Conservation (phyloP, 2,329 filamentous ascomycete genomes). For the Ceratocystiopsis sp. region DNA sequence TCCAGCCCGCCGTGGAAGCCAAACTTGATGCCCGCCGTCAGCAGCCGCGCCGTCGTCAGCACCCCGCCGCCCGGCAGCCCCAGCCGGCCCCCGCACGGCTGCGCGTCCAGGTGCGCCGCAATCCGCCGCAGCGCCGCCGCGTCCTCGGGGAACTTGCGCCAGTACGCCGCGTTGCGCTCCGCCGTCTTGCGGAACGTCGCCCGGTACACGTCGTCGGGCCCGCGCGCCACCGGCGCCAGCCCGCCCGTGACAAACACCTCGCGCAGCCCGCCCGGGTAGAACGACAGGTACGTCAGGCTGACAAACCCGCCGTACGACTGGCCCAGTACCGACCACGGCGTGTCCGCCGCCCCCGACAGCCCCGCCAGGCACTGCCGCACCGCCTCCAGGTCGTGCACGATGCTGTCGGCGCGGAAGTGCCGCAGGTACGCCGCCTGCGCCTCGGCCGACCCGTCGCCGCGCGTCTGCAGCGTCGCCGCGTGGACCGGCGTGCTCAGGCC, state of each 20-base stretch:
- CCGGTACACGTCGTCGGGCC: constrained; percentile 58
- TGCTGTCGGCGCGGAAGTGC: constrained; percentile 75
- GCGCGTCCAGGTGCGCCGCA: constrained; percentile 43
- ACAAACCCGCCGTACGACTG: constrained; percentile 91
- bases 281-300: constrained; percentile 65
- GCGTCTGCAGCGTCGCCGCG: constrained; percentile 48
- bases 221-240: constrained; percentile 56
- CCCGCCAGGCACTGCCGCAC: constrained; percentile 57
- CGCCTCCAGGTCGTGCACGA: constrained; percentile 78
- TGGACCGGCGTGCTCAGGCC: constrained; percentile 71
- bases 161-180: constrained; percentile 63
- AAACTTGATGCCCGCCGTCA: constrained; percentile 62
- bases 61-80: constrained; percentile 53
- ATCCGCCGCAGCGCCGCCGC: constrained; percentile 49
- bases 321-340: constrained; percentile 74
- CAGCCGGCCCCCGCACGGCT: constrained; percentile 29
- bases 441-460: constrained; percentile 35
- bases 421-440: constrained; percentile 69
- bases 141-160: constrained; percentile 74
- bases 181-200: constrained; percentile 52
- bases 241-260: constrained; percentile 80
- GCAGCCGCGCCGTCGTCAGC: constrained; percentile 56
- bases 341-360: constrained; percentile 17
- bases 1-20: constrained; percentile 68
- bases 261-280: constrained; percentile 57